Evolutionary conservation across 2,329 filamentous ascomycete species (phyloP).

Genomic region (Scedosporium dehoogii): DNA sequence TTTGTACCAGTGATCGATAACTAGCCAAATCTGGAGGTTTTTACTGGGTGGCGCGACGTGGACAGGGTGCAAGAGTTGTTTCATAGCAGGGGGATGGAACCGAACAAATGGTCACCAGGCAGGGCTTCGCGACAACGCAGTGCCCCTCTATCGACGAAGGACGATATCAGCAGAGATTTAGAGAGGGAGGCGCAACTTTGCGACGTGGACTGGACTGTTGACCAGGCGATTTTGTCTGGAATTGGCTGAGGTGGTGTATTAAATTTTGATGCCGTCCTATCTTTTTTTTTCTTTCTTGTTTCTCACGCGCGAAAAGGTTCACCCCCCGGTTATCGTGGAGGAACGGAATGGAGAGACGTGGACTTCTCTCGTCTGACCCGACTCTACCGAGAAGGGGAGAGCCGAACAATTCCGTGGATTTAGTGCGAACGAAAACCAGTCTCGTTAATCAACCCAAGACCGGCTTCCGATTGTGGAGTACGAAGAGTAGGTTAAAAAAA

Average conservation of each 20-base stretch:
- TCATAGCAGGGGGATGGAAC: conserved; percentile 3
- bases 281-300: not conserved
- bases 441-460: not conserved
- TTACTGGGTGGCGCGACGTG: not conserved
- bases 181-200: not conserved
- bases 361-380: not conserved
- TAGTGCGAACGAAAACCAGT: not conserved
- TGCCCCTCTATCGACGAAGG: not conserved
- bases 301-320: not conserved
- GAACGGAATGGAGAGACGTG: too few relatives aligned
- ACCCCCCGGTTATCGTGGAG: too few relatives aligned
- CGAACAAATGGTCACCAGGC: not conserved
- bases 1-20: not conserved
- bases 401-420: not conserved
- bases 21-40: not conserved
- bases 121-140: not conserved
- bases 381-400: not conserved
- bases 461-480: not conserved
- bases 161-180: not conserved
- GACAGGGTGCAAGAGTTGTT: not conserved
- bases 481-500: not conserved
- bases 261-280: not conserved
- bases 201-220: not conserved
- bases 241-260: not conserved
- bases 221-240: not conserved